Base-by-base conservation (phyloP, 495 filamentous ascomycete species). In the Rhypophila decipiens region DNA sequence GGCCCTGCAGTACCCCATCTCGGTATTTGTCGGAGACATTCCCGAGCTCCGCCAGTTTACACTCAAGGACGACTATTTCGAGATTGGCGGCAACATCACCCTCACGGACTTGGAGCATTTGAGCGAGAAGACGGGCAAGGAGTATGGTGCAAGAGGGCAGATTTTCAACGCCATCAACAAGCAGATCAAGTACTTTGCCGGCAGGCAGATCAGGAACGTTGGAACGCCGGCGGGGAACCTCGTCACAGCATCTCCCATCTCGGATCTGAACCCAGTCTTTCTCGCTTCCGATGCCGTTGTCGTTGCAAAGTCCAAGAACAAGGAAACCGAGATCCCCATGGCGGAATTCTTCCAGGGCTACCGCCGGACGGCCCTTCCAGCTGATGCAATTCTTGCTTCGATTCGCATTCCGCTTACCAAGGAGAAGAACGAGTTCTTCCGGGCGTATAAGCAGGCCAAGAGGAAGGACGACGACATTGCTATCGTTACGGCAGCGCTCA, bases 391-490 rank as follows among this genome's bases (percentile, higher is more conserved):
- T 53, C 90, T 98, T 50, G 79, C 87, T 17, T 82, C 79, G 45
- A 80, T 98, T 27, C 82, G 86, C n/a, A 86, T 98, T 39, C 93
- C 93, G 0, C 63, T 83, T 15, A 81, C 86, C 0, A 70, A 65
- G 31, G 74, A 79, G 54, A 84, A 80, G 55, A 82, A 78, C 19
- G 86, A 85, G 55, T 83, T 79, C 52, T 77, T 90, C 51, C 73
- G 79, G 15, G 80, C 91, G 2, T 96, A 95, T 65, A 97, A 97
- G 64, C 91, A 96, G 58, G 81, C 91, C 0, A 97, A 96, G 73
- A 73, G 91, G 42, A 96, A 96, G 56, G 91, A 96, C 58, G 91
- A 96, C 63, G 91, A 97, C 67, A 96, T 96, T 61, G 91, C 91
- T 9, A 96, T 97, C 48, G 91, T 95, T 34, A 96, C 91, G 48